Percentiles rank a stretch among this genome's conserved stretches.
phyloP scores from a whole-genome alignment of 2,329 filamentous ascomycete species.

The Pseudogymnoascus destructans region DNA sequence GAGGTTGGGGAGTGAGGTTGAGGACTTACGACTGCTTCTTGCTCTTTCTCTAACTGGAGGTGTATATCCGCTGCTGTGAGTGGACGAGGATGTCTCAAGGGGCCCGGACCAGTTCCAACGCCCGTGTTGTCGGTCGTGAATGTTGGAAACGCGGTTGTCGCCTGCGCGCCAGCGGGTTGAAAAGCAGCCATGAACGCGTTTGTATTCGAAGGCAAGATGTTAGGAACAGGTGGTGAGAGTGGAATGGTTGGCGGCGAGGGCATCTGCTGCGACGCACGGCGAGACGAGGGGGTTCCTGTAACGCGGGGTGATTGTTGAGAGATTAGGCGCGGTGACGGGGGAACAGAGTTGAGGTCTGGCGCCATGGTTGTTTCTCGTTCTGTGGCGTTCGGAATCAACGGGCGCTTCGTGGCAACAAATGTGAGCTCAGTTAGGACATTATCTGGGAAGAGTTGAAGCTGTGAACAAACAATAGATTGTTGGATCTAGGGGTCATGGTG shows the following conservation, averaged over 20 bases:
- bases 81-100: constrained; percentile 73
- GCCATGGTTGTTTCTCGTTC: constrained; percentile 19
- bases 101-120: constrained; percentile 49
- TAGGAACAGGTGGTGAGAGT: constrained; percentile 18
- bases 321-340: constrained; percentile 21
- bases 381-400: background rate
- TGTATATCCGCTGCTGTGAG: constrained; percentile 83
- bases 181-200: constrained; percentile 16
- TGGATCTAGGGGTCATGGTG: background rate
- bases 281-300: constrained; percentile 19
- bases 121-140: constrained; percentile 29
- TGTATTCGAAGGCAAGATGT: constrained; percentile 25
- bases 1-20: background rate
- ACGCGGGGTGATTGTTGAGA: constrained; percentile 20
- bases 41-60: constrained; percentile 82
- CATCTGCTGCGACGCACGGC: constrained; percentile 21
- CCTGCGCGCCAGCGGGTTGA: background rate
- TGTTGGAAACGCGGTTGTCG: background rate
- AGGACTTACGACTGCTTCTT: constrained; percentile 70
- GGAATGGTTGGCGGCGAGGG: constrained; percentile 17
- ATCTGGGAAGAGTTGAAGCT: background rate
- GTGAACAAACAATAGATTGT: background rate
- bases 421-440: background rate
- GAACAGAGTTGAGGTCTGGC: constrained; percentile 27
- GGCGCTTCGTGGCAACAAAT: background rate